Base-by-base conservation (phyloP, 805 yeast species). In the Yamadazyma kitorensis region DNA sequence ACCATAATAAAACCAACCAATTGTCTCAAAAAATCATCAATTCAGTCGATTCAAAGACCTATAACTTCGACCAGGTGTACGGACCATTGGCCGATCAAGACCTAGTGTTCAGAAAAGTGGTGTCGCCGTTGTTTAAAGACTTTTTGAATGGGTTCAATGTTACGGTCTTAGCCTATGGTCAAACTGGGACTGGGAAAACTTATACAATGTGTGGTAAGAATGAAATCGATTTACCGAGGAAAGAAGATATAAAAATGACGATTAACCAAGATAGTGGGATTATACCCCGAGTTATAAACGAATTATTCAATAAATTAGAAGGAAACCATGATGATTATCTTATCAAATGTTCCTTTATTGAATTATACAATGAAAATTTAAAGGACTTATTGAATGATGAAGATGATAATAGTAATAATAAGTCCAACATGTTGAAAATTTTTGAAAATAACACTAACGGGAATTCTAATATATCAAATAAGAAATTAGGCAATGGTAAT, bases 111-210 rank as follows among this genome's bases (percentile, higher is more conserved):
- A 76, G 79, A 15, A 74, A 74, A 17, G 81, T 82, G 13, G 94
- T 89, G 0, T 68, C 72, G 17, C 95, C 89, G 42, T 72, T 87
- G 39, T 59, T 87, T 37, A 62, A 70, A 33, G 94, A 91, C 14
- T 83, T 80, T 52, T 41, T 74, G 31, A 52, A 55, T 30, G 81
- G 82, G 11, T 68, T 57, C 43, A 86, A 86, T 52, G 86, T 88
- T 45, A 83, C 95, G 0, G 72, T 86, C 18, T 68, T 87, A 45
- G 95, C 93, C 0, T 76, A 76, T 50, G 82, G 82, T 15, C 94
- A 86, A 71, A 87, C 95, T 0, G 93, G 95, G 1, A 84, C 95
- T 0, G 95, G 95, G 17, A 87, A 86, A 49, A 86, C 96, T 0
- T 79, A 78, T 52, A 74, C 82, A 2, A 76, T 76, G 93, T 77